phyloP scores from a whole-genome alignment of 768 basidiomycete genomes.

The Mycena olivaceomarginata region DNA sequence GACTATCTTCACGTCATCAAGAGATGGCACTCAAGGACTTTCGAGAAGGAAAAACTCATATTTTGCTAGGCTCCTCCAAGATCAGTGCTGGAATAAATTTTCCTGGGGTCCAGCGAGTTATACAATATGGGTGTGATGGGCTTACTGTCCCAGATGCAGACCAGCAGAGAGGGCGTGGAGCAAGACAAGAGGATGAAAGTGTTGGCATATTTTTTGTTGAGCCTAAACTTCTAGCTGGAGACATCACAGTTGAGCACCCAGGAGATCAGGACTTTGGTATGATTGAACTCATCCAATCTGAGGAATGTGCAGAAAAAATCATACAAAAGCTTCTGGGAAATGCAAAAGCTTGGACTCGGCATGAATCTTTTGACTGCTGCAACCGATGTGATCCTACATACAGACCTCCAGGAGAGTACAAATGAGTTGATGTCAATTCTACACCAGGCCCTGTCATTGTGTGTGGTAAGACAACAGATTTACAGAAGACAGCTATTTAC shows the following conservation, averaged over 20 bases:
- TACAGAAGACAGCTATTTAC: no score
- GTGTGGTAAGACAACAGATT: no score
- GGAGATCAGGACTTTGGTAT: slow-evolving; percentile 22
- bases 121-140: slow-evolving; percentile 32
- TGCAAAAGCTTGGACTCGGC: neutral
- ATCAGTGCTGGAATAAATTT: no score
- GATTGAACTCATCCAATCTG: slow-evolving; percentile 23
- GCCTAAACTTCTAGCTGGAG: slow-evolving; percentile 22
- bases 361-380: neutral
- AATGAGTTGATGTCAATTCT: no score
- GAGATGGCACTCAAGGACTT: slow-evolving; percentile 41
- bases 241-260: slow-evolving; percentile 3
- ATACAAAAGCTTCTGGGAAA: neutral
- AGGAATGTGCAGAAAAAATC: neutral
- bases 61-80: no score
- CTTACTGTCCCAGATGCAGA: slow-evolving; percentile 38
- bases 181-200: neutral
- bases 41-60: slow-evolving; percentile 27
- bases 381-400: no score
- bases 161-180: slow-evolving; percentile 35
- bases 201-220: slow-evolving; percentile 35
- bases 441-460: no score
- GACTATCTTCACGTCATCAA: slow-evolving; percentile 46
- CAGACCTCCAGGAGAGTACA: no score
- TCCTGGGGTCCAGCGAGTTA: slow-evolving; percentile 35